Base-by-base conservation (phyloP, 495 filamentous ascomycete species). In the Xylaria scruposa region DNA sequence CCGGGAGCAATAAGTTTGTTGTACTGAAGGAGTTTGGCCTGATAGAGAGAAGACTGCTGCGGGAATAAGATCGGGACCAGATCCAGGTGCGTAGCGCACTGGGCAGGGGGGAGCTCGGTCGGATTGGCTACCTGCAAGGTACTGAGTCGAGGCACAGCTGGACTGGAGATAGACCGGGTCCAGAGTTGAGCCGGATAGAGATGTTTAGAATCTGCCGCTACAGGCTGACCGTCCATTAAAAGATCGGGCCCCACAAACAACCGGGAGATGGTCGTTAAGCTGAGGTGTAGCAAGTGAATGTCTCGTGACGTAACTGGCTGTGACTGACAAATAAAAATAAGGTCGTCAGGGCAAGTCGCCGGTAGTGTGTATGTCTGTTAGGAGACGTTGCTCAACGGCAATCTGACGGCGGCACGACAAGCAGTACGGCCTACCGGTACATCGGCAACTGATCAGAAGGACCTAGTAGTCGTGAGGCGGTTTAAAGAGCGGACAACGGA, bases 21-120 rank as follows among this genome's bases (percentile, higher is more conserved):
- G 81, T 88, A 88, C 54, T 86, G 81, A 21, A 83, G 83, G 51
- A 89, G 82, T 71, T 86, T 85, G 67, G 83, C 85, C 65, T 88
- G 84, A 72, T 85, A 84, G 58, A 83, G 76, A 7, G 82, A 86
- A 26, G 83, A 73, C 62, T 88, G 85, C 69, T 87, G 85, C 17
- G 85, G 85, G 60, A 86, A 81, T 44, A 87, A 74, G 73, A 83
- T 83, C 26, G 85, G 83, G 7, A 85, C 74, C 59, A 86, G 75
- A 71, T 85, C 85, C 59, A 87, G 65, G 44, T 79, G 82, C 6
- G 82, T 65, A 51, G 81, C 71, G 65, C 83, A 82, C 68, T 81
- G 77, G 36, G 74, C 69, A 60, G 73, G 24, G 21, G 68, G 54
- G 51, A 68, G 46, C 54, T 71, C 67, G 13, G 72, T 68, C n/a